Evolutionary conservation across 1,139 yeast genomes (phyloP), one percentile per base, ranked within the genome.

Genomic region (Kodamaea sp.): DNA sequence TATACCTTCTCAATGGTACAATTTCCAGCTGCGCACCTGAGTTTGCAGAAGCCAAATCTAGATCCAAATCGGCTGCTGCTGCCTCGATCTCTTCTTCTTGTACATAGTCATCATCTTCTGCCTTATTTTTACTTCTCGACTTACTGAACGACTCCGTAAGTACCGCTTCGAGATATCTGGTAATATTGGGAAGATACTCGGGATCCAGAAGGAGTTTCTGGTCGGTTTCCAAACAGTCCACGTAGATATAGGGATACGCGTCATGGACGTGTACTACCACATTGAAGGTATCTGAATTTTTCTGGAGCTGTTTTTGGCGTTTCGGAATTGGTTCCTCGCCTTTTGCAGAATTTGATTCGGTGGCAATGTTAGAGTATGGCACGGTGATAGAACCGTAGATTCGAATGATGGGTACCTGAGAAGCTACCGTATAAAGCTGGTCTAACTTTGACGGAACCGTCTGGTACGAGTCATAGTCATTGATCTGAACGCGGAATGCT

Each of bases 211-310:
- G 12, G 22, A 8, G n/a, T 9, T n/a, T 7, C 3, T 27, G 22
- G 4, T 20, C 34, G 5, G 32, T 27, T 15, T 37, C 40, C 3
- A 51, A 34, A 26, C 59, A 83, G 26, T 78, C 79, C 3, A 90
- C 66, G 51, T 75, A 89, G 6, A 92, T 48, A 51, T 92, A 92
- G 0, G 97, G 98, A 45, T 71, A 86, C 15, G 77, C 77, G 34
- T 94, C 92, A 61, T 90, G 97, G 8, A 94, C 66, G 55, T 92
- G 97, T 1, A 85, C 51, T 20, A 70, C 40, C 0, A 62, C 49
- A 40, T 66, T 63, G 43, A 31, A 40, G 5, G 26, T 21, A 9
- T 31, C 26, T n/a, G 20, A n/a, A 9, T 6, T 9, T 18, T 24
- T 15, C 8, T 25, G 9, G 8, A 35, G 32, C 4, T 31, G 23